These are phyloP conservation scores for Phyllosticta citribraziliensis DNA, from an alignment of 2,329 filamentous ascomycete genomes.

Conservation along the genomic window DNA sequence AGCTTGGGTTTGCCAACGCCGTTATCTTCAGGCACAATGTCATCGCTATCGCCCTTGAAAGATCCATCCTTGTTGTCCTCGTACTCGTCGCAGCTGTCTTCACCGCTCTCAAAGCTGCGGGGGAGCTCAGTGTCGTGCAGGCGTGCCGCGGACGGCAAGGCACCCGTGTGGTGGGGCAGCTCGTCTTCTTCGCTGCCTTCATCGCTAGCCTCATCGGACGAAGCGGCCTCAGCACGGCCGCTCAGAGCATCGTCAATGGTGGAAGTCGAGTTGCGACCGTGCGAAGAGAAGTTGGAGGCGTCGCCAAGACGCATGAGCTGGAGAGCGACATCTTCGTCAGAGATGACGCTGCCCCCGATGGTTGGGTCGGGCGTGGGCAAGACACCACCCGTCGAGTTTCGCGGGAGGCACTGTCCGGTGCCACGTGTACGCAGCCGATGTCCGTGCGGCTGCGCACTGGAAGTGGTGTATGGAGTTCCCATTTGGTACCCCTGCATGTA, in stretches of 20 bases:
- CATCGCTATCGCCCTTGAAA: slow-evolving; percentile 47
- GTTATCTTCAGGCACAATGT: slow-evolving; percentile 28
- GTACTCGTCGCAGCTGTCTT: slow-evolving; percentile 52
- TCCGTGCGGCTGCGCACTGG: slow-evolving; percentile 22
- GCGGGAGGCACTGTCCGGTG: slow-evolving; percentile 29
- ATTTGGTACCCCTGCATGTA: slow-evolving; percentile 24
- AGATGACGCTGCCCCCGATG: slow-evolving; percentile 81
- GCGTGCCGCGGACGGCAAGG: slow-evolving; percentile 12
- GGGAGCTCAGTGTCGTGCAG: slow-evolving; percentile 16
- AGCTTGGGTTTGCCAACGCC: slow-evolving; percentile 30
- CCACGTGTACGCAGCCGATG: slow-evolving; percentile 27
- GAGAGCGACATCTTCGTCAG: slow-evolving; percentile 94
- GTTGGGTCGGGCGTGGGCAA: slow-evolving; percentile 89
- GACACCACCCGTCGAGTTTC: slow-evolving; percentile 38
- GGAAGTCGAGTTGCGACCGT: slow-evolving; percentile 85
- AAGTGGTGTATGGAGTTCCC: slow-evolving; percentile 26
- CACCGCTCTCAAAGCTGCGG: slow-evolving; percentile 39
- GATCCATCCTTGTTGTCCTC: slow-evolving; percentile 42
- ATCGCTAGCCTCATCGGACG: slow-evolving; percentile 58
- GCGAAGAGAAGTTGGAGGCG: slow-evolving; percentile 75
- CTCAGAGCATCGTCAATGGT: slow-evolving; percentile 91
- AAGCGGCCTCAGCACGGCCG: slow-evolving; percentile 73
- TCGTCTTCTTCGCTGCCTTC: slow-evolving; percentile 62
- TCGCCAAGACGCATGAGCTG: slow-evolving; percentile 95
- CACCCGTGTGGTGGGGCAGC: slow-evolving; percentile 17